These are phyloP conservation scores for Prosopis cineraria DNA, from an alignment of 306 rosid genomes.

Conservation along the genomic window DNA sequence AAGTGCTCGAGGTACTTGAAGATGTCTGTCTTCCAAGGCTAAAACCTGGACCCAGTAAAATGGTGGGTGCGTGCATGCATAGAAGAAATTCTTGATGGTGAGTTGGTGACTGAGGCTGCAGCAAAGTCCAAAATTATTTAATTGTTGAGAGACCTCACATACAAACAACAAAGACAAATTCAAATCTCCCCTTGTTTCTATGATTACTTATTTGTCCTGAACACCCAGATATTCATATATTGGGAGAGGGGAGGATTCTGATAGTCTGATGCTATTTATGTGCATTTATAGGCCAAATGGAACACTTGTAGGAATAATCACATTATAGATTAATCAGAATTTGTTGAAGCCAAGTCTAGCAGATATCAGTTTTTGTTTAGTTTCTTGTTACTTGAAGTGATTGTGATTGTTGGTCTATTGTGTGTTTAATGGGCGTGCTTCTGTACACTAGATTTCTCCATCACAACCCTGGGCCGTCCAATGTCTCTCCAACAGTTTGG, in stretches of 20 bases:
- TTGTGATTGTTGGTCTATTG: slow-evolving; percentile 11
- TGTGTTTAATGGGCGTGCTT: background rate
- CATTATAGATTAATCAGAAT: background rate
- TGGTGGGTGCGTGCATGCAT: background rate
- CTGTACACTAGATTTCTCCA: background rate
- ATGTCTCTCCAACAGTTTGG: background rate
- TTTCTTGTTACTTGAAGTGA: background rate
- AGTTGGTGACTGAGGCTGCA: background rate
- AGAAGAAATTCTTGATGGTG: background rate
- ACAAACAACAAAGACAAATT: background rate
- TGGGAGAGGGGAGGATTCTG: background rate
- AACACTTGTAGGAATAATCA: background rate
- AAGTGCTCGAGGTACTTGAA: background rate
- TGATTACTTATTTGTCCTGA: background rate
- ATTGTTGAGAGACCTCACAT: background rate
- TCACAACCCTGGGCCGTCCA: background rate
- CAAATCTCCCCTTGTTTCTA: background rate
- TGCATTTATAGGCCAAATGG: background rate
- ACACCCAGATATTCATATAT: background rate
- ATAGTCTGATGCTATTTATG: background rate
- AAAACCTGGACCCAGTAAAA: background rate
- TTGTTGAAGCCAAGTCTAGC: background rate
- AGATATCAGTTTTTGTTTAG: background rate
- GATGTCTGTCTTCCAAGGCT: background rate
- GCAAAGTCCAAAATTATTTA: background rate